Evolutionary conservation across 2,329 filamentous ascomycete species (phyloP), one percentile per base, ranked within the genome.

Genomic region (Fusarium euwallaceae): DNA sequence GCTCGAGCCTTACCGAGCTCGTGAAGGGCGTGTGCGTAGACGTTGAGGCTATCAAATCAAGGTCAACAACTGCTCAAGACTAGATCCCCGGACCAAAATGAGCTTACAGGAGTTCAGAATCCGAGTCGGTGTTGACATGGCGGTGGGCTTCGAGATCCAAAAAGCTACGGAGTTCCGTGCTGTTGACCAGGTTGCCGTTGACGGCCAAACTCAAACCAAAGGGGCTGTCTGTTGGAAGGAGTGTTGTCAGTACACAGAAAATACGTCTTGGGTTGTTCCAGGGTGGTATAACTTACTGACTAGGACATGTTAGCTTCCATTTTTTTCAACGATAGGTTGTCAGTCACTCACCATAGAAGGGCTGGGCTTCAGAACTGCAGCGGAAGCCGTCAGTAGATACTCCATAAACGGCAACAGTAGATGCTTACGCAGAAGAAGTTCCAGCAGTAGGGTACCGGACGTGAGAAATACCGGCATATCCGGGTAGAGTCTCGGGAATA

Each of bases 391-490:
- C 36, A 55, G 53, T 59, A 41, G 24, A 45, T 17, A 43, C 37
- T 32, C 53, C 4, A 17, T 20, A 22, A 32, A 36, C 58, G 24
- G 36, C 37, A 20, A 60, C 16, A 48, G 22, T 27, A 20, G 24
- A 22, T 24, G 77, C 78, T 22, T 79, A 81, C 78, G 81, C 84
- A 61, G 85, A 86, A 76, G 92, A 93, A 82, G 92, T 96, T 65
- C 95, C 95, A 12, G 94, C 93, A 7, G 95, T 98, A 9, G 95
- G 95, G 83, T 98, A 98, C 81, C 95, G 88, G 76, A 98, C 84
- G 83, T 98, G 95, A 41, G 91, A 93, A 68, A 98, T 66, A n/a
- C 61, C 61, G 29, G 34, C 45, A 17, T 64, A 56, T 55, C 61
- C 61, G 34, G 61, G 61, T 1, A 64, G 22, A 4, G 45, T 53